phyloP scores from a whole-genome alignment of 306 rosid genomes.

The peach (Prunus persica) region Prunus_persica_NCBIv2 NC_034014.1:28768501-28769000 shows the following conservation, averaged over 20 bases:
- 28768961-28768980: background rate
- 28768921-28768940: conserved; percentile 30
- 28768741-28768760: conserved; percentile 40
- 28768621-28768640: conserved; percentile 42
- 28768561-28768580: background rate
- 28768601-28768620: conserved; percentile 55
- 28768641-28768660: conserved; percentile 59
- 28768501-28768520: conserved; percentile 36
- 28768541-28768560: conserved; percentile 14
- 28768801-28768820: conserved; percentile 35
- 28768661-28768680: conserved; percentile 42
- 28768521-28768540: conserved; percentile 39
- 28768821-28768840: conserved; percentile 43
- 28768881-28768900: conserved; percentile 50
- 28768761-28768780: conserved; percentile 50
- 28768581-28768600: conserved; percentile 20
- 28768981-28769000: background rate
- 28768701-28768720: conserved; percentile 43
- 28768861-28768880: conserved; percentile 49
- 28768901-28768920: conserved; percentile 21
- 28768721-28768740: conserved; percentile 39
- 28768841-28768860: conserved; percentile 54
- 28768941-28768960: background rate
- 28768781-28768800: conserved; percentile 52
- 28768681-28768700: conserved; percentile 50